These are phyloP conservation scores for Aspergillus steynii DNA, from an alignment of 495 filamentous ascomycete species.

Conservation along the genomic window DNA sequence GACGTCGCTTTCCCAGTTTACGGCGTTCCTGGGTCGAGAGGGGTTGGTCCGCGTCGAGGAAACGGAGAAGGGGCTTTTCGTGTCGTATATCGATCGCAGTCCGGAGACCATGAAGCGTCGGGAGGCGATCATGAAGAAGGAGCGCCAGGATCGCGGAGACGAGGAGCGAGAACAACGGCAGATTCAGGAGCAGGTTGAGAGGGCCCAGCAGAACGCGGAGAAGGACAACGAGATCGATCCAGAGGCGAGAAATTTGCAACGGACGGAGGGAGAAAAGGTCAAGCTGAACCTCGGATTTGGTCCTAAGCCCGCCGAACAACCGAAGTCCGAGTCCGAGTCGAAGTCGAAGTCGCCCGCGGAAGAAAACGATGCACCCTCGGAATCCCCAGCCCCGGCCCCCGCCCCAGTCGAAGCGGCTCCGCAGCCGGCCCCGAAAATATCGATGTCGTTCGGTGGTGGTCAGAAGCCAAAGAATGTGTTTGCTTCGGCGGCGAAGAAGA, in stretches of 20 bases:
- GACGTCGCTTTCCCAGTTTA: slow-evolving; percentile 83
- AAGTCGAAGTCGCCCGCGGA: slow-evolving; percentile 14
- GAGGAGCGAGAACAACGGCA: slow-evolving; percentile 82
- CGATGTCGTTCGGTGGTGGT: slow-evolving; percentile 57
- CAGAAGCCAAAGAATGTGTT: slow-evolving; percentile 81
- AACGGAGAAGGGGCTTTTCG: slow-evolving; percentile 78
- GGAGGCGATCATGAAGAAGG: slow-evolving; percentile 79
- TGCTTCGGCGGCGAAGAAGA: slow-evolving; percentile 63
- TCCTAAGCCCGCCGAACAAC: slow-evolving; percentile 31
- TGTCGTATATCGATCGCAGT: slow-evolving; percentile 88
- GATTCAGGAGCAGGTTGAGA: slow-evolving; percentile 76
- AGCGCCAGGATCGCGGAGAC: slow-evolving; percentile 82
- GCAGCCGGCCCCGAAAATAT: slow-evolving; percentile 40
- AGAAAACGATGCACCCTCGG: slow-evolving; percentile 14
- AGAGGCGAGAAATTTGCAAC: slow-evolving; percentile 55
- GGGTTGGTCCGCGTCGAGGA: slow-evolving; percentile 86
- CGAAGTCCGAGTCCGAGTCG: slow-evolving; percentile 32
- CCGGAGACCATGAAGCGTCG: slow-evolving; percentile 77
- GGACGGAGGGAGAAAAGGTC: slow-evolving; percentile 80
- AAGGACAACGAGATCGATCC: slow-evolving; percentile 45
- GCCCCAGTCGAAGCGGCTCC: slow-evolving; percentile 27
- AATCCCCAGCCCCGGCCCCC: slow-evolving; percentile 20
- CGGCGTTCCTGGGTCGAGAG: slow-evolving; percentile 77
- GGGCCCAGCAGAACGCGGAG: slow-evolving; percentile 56
- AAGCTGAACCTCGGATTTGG: slow-evolving; percentile 68